These are phyloP conservation scores for Toxicodendron radicans DNA, from an alignment of 345 rosid genomes.

Conservation along the genomic window DNA sequence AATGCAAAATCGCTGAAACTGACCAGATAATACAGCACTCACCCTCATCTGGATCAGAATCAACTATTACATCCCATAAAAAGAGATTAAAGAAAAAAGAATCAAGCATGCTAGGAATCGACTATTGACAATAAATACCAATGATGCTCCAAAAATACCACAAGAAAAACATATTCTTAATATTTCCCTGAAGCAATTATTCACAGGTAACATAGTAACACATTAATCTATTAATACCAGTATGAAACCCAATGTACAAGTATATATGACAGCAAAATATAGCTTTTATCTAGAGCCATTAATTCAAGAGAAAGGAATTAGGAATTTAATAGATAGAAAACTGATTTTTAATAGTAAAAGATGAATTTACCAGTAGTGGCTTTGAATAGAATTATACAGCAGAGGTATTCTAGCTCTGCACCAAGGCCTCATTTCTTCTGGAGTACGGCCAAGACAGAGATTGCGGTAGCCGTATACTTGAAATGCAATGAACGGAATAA, in stretches of 20 bases:
- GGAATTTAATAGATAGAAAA: not conserved
- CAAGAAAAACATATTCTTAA: not conserved
- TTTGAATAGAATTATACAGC: constrained; percentile 79
- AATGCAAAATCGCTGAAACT: not conserved
- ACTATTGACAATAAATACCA: not conserved
- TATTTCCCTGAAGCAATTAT: not conserved
- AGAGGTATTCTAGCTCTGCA: constrained; percentile 77
- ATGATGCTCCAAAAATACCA: constrained; percentile 1
- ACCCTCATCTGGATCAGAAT: not conserved
- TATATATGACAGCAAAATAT: not conserved
- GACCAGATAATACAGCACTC: not conserved
- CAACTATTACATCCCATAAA: not conserved
- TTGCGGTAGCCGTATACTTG: constrained; percentile 86
- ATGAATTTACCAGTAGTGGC: constrained; percentile 74
- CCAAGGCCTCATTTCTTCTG: constrained; percentile 77
- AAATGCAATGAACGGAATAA: constrained; percentile 72
- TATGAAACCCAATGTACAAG: not conserved
- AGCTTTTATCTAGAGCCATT: not conserved
- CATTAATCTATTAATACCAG: not conserved
- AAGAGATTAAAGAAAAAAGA: not conserved
- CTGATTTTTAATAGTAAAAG: constrained; percentile 9
- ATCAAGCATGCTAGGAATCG: not conserved
- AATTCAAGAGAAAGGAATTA: not conserved
- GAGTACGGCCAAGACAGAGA: constrained; percentile 56
- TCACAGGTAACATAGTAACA: not conserved